A percentile compares a stretch with the other conserved stretches of the same genome.
Conservation (phyloP, 2,329 filamentous ascomycete genomes). For the Aspergillus texensis region DNA sequence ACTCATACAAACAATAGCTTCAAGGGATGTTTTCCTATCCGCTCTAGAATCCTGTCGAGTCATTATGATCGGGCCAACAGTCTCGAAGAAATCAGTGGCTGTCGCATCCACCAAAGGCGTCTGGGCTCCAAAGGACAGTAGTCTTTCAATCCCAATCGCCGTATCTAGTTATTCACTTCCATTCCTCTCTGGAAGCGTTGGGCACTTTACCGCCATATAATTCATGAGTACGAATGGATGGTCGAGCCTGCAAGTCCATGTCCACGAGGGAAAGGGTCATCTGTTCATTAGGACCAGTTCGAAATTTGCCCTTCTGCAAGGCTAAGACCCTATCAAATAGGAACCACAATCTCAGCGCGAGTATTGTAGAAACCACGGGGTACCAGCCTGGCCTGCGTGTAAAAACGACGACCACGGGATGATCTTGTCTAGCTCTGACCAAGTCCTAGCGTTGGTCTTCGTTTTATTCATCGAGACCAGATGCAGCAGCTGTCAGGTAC, state of each 20-base stretch:
- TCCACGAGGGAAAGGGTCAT: no score
- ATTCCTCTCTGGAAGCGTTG: no score
- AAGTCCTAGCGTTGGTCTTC: background rate
- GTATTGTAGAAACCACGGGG: background rate
- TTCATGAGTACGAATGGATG: no score
- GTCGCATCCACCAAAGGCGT: background rate
- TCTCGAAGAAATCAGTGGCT: background rate
- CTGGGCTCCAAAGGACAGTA: background rate
- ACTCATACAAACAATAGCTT: background rate
- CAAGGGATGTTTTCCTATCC: no score
- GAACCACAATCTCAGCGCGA: background rate
- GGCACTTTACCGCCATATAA: no score
- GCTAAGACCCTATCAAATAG: background rate
- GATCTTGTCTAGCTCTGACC: background rate
- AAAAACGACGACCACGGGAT: background rate
- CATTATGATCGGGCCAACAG: no score
- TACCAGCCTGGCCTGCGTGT: no score
- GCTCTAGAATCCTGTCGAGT: no score
- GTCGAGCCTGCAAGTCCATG: no score
- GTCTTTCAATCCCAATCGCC: background rate
- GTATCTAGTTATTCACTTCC: background rate
- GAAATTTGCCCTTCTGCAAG: background rate
- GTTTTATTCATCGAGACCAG: no score
- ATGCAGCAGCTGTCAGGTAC: background rate
- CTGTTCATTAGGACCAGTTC: no score